A percentile compares a stretch with the other conserved stretches of the same genome.
These are phyloP conservation scores for Phytophthora chlamydospora DNA, from an alignment of 352 stramenopile species.

Conservation along the genomic window DNA sequence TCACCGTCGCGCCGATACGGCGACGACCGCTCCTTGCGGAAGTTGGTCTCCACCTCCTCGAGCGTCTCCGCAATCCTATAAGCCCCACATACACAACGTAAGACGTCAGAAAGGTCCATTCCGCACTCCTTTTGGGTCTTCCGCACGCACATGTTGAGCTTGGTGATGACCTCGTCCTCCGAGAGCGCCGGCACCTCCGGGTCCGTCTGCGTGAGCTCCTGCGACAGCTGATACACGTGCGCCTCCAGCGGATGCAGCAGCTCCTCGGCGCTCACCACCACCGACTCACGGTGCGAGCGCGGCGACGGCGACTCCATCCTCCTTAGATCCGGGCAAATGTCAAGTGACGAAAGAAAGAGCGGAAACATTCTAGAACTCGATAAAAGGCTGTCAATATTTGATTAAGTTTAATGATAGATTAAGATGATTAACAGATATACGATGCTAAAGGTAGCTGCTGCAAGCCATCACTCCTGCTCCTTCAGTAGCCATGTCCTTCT, in stretches of 20 bases:
- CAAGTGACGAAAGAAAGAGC: not conserved
- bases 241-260: slow-evolving; percentile 63
- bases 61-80: slow-evolving; percentile 76
- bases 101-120: slow-evolving; percentile 12
- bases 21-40: slow-evolving; percentile 75
- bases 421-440: too few species aligned
- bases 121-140: slow-evolving; percentile 7
- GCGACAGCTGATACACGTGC: slow-evolving; percentile 64
- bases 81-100: slow-evolving; percentile 3
- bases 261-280: slow-evolving; percentile 45
- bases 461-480: slow-evolving; percentile 6
- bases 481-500: slow-evolving; percentile 41
- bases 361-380: not conserved
- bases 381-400: not conserved
- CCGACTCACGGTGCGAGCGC: slow-evolving; percentile 33
- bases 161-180: slow-evolving; percentile 68
- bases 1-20: slow-evolving; percentile 78
- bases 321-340: slow-evolving; percentile 10
- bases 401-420: slow-evolving; percentile 6
- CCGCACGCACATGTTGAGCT: slow-evolving; percentile 77
- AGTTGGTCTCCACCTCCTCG: slow-evolving; percentile 77
- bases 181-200: slow-evolving; percentile 42
- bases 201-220: slow-evolving; percentile 63
- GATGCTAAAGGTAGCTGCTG: not conserved
- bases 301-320: slow-evolving; percentile 22